These are phyloP conservation scores for Singerocomus rubriflavus DNA, from an alignment of 1,284 basidiomycete species.

Conservation along the genomic window DNA sequence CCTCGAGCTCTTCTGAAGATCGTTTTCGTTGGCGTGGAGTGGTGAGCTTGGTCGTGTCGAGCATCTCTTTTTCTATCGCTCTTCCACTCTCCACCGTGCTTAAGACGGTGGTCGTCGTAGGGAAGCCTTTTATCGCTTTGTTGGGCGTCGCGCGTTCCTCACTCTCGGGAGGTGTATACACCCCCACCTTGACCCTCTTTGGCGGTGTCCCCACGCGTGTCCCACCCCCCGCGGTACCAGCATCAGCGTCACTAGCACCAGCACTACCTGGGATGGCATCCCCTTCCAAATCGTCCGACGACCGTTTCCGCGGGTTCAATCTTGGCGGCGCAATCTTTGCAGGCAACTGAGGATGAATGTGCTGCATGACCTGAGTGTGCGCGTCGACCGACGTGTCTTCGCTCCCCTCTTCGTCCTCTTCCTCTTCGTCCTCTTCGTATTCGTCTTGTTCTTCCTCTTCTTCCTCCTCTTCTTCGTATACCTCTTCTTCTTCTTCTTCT, in stretches of 20 bases:
- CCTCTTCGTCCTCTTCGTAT: slow-evolving; percentile 14
- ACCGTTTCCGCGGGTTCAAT: slow-evolving; percentile 33
- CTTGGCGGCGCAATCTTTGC: slow-evolving; percentile 23
- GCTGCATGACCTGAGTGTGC: background rate
- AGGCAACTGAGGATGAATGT: background rate
- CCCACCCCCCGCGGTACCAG: background rate
- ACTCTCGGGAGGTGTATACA: background rate
- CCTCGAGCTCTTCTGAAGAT: slow-evolving; percentile 31
- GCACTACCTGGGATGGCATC: slow-evolving; percentile 2
- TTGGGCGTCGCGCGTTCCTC: slow-evolving; percentile 12
- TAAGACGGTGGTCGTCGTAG: background rate
- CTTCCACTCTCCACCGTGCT: background rate
- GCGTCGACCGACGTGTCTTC: slow-evolving; percentile 23
- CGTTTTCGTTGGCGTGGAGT: slow-evolving; percentile 32
- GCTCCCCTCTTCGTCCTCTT: slow-evolving; percentile 23
- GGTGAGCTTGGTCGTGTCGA: background rate
- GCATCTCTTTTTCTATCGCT: slow-evolving; percentile 1
- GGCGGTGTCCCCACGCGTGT: slow-evolving; percentile 27
- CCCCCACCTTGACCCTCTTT: slow-evolving; percentile 29
- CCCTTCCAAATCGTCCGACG: slow-evolving; percentile 31
- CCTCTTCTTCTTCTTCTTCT: slow-evolving; percentile 20
- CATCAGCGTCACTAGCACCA: background rate
- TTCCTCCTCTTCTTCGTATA: slow-evolving; percentile 7
- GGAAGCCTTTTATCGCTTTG: background rate
- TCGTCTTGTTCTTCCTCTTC: slow-evolving; percentile 20